A percentile compares a stretch with the other conserved stretches of the same genome.
Conservation (phyloP, 345 rosid genomes). For the Moricandia moricandioides region DNA sequence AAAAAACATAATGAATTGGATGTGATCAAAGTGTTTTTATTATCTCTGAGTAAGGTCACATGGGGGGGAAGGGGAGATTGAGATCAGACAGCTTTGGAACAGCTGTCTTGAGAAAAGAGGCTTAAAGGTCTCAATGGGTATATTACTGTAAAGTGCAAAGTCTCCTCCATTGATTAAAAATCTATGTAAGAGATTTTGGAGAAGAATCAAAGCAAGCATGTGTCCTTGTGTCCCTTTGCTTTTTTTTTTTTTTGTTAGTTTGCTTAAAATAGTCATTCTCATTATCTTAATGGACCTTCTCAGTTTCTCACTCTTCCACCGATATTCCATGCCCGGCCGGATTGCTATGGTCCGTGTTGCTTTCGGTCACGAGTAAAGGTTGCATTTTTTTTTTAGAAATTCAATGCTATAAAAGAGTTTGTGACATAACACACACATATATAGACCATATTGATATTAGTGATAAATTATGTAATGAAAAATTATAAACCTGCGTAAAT, state of each 20-base stretch:
- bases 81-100: conserved; percentile 68
- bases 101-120: conserved; percentile 61
- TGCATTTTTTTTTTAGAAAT: neutral
- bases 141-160: conserved; percentile 78
- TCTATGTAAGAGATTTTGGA: conserved; percentile 19
- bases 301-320: neutral
- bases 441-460: neutral
- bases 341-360: neutral
- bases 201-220: conserved; percentile 34
- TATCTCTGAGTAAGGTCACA: conserved; percentile 48
- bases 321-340: neutral
- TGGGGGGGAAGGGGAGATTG: conserved; percentile 26
- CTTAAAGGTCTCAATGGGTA: conserved; percentile 58
- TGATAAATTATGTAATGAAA: neutral
- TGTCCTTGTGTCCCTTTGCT: conserved; percentile 6
- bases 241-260: neutral
- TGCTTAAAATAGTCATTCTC: neutral
- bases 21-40: conserved; percentile 30
- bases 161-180: conserved; percentile 40
- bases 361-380: neutral
- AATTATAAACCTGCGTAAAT: neutral
- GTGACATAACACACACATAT: neutral
- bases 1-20: conserved; percentile 17
- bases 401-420: neutral
- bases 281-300: neutral